Evolutionary conservation across 352 stramenopile species (phyloP), one percentile per base, ranked within the genome.

Genomic region (Phytophthora palmivora): DNA sequence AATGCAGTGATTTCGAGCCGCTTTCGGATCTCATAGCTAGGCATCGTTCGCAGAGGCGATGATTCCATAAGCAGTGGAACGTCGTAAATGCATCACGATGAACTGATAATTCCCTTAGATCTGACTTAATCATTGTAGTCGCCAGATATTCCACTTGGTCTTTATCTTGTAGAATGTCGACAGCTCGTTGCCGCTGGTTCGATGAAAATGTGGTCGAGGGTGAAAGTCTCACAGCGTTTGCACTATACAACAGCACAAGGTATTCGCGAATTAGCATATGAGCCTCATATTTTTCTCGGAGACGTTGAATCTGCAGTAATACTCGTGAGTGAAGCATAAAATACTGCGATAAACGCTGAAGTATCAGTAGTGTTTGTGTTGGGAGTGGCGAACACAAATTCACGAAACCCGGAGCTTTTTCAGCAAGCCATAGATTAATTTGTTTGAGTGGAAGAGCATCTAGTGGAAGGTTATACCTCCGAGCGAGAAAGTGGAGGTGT

Each of bases 41-140:
- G 49, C 77, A 89, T 2, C 74, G 53, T 33, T 84, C 67, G 26
- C 79, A 89, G 16, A 89, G 46, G 34, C 80, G 72, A 7, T 45
- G 26, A 9, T 70, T 80, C 70, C 67, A 77, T 11, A 76, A 33
- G 11, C 59, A 85, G 37, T 89, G 75, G 32, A 89, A 89, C 0
- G 42, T 57, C 8, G 61, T 78, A 36, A 85, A 88, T 11, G 62
- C 38, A 22, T 52, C 26, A 28, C 42, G 51, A 3, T 19, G 26
- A 19, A 63, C 46, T 44, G 24, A 28, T 28, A 45, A 45, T 28
- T 12, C 16, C 34, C 34, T 11, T 7, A 22, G 12, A 2, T 18
- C 18, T 30, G 33, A 55, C 6, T 39, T 6, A 26, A 55, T 12
- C 11, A 16, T 37, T 16, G n/a, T 7, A 36, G 8, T 37, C 3